Conservation (phyloP, 805 yeast genomes). For the Myxozyma lipomycoides region DNA sequence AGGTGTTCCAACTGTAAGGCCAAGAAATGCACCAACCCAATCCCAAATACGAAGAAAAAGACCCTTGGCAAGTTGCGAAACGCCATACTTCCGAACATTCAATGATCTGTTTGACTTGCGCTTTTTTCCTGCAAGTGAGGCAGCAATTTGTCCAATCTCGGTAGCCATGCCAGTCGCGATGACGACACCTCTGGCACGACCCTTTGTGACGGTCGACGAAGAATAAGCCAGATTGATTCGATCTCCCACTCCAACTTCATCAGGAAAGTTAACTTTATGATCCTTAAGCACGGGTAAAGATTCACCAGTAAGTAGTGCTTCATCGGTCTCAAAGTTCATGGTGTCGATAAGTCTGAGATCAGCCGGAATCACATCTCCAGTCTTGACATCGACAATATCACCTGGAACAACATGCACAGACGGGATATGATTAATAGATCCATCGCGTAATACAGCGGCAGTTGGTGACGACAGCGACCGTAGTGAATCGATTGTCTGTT, state of each 20-base stretch:
- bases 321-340: slow-evolving; percentile 67
- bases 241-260: slow-evolving; percentile 61
- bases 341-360: slow-evolving; percentile 57
- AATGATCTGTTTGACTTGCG: slow-evolving; percentile 22
- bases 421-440: slow-evolving; percentile 52
- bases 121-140: slow-evolving; percentile 20
- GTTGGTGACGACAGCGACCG: slow-evolving; percentile 64
- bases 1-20: slow-evolving; percentile 77
- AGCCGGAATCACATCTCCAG: slow-evolving; percentile 76
- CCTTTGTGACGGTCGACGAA: slow-evolving; percentile 67
- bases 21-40: slow-evolving; percentile 63
- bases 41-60: slow-evolving; percentile 48
- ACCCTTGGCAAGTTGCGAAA: slow-evolving; percentile 38
- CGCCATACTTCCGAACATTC: slow-evolving; percentile 23
- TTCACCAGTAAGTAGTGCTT: slow-evolving; percentile 64
- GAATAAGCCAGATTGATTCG: slow-evolving; percentile 67
- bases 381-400: slow-evolving; percentile 57
- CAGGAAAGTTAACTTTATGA: slow-evolving; percentile 41
- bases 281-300: slow-evolving; percentile 61
- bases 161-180: slow-evolving; percentile 65
- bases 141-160: slow-evolving; percentile 71
- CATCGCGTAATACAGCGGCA: slow-evolving; percentile 63
- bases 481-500: slow-evolving; percentile 72
- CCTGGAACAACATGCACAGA: slow-evolving; percentile 71
- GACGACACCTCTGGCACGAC: slow-evolving; percentile 68